Base-by-base conservation (phyloP, 106 monocot species). In the Dioscorea dumetorum region DNA sequence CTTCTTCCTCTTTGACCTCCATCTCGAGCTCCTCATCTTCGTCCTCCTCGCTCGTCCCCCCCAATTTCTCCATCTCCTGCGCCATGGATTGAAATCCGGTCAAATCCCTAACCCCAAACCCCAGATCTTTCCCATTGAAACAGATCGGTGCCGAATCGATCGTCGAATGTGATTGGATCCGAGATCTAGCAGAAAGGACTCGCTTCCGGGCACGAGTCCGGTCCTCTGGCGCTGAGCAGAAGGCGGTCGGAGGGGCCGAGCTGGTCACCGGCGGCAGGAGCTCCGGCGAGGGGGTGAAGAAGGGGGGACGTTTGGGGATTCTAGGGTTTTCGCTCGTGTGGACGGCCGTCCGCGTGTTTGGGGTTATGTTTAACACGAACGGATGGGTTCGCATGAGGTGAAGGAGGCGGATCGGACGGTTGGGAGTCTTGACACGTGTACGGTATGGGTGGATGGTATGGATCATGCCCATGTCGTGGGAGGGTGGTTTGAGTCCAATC, bases 241-340 rank as follows among this genome's bases (percentile, higher is more conserved):
- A 41, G 41, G 41, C 15, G n/a, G n/a, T 56, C 19, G 60, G n/a
- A 22, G 60, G 24, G 22, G 18, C 59, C 64, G 77, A 64, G 52
- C 60, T 54, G 63, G 59, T 58, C 33, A 35, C 59, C 22, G 59
- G 59, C 22, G 59, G 59, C 2, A 5, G 63, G 49, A 54, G 3
- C 58, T 24, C 65, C 67, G 72, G 71, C 64, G 54, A 15, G 18
- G 63, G 49, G 33, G 63, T 50, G 52, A 8, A 14, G 59, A 21
- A n/a, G 61, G 22, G 16, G 18, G n/a, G 83, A 62, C 28, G 65
- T 35, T 60, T 63, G 71, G 76, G 34, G 59, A 16, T 16, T 10
- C 64, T 84, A 88, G 88, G 84, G 88, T 84, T 88, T 28, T 84
- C 84, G 74, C 84, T 81, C 88, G 87, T 88, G 87, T 61, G 85